These are phyloP conservation scores for Alternaria gaisen DNA, from an alignment of 2,329 filamentous ascomycete genomes.

Conservation along the genomic window DNA sequence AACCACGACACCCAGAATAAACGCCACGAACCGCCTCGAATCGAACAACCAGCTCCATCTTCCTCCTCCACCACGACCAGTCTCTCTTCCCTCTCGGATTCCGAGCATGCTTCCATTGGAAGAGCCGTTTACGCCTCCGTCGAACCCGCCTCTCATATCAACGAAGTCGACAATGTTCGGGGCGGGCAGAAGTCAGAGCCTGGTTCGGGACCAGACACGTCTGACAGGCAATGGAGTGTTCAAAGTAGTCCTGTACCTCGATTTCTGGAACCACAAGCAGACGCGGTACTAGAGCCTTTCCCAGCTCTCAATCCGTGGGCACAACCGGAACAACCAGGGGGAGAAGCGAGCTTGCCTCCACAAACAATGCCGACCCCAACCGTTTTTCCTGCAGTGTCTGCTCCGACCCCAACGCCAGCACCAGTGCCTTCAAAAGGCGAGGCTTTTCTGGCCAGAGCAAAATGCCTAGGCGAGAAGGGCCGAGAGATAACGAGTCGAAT, in stretches of 20 bases:
- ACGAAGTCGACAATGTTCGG: background rate
- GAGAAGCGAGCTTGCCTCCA: background rate
- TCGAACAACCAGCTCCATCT: background rate
- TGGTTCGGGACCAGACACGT: background rate
- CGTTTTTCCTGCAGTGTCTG: background rate
- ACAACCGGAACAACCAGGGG: background rate
- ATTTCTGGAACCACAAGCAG: background rate
- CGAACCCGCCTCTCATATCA: background rate
- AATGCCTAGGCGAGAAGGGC: constrained; percentile 1
- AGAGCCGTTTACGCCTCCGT: background rate
- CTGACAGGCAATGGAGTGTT: background rate
- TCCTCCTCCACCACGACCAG: background rate
- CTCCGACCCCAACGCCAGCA: background rate
- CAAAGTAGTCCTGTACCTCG: background rate
- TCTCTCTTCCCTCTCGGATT: background rate
- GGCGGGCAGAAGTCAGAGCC: background rate
- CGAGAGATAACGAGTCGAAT: constrained; percentile 1
- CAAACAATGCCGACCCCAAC: background rate
- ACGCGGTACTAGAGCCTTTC: background rate
- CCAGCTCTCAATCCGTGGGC: background rate
- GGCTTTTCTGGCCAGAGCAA: background rate
- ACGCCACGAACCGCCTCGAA: background rate
- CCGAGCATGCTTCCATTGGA: background rate
- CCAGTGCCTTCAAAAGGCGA: background rate
- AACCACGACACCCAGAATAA: background rate